phyloP scores from a whole-genome alignment of 2,329 filamentous ascomycete species.

The Graphilbum fragrans region DNA sequence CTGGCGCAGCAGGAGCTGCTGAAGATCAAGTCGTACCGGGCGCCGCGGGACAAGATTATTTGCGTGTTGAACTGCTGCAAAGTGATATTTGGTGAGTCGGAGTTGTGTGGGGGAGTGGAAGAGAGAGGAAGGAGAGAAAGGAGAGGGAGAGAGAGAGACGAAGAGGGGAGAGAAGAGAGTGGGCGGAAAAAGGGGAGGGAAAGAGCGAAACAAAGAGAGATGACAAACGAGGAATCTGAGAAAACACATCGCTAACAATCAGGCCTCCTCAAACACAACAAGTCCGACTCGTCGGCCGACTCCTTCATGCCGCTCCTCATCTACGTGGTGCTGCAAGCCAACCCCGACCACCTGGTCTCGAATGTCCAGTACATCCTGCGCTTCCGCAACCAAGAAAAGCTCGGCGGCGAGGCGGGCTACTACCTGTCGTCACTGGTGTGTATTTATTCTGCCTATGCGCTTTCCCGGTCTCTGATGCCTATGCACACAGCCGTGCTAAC shows the following conservation, averaged over 20 bases:
- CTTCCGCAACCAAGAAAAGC: conserved; percentile 94
- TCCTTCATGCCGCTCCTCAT: conserved; percentile 92
- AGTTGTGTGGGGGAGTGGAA: too few relatives aligned
- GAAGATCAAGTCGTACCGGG: conserved; percentile 93
- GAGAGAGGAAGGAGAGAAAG: neutral
- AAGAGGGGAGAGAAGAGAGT: too few relatives aligned
- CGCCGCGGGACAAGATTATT: conserved; percentile 96
- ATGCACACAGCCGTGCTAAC: neutral
- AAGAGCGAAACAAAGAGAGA: too few relatives aligned
- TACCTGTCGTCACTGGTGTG: conserved; percentile 83
- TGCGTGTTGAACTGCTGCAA: conserved; percentile 98
- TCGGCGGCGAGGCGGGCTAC: conserved; percentile 94
- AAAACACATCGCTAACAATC: neutral
- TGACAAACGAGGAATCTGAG: too few relatives aligned
- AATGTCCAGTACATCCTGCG: conserved; percentile 97
- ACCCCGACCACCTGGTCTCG: conserved; percentile 88
- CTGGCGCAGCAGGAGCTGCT: conserved; percentile 88
- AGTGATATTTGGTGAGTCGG: conserved; percentile 86
- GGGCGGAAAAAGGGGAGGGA: too few relatives aligned
- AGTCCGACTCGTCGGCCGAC: conserved; percentile 89
- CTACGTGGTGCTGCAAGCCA: conserved; percentile 87
- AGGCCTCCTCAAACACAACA: conserved; percentile 82
- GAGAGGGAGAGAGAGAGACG: neutral
- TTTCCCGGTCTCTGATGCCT: neutral
- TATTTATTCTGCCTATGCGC: neutral